Conservation (phyloP, 2,329 filamentous ascomycete genomes). For the Leptoxyphium fumago region DNA sequence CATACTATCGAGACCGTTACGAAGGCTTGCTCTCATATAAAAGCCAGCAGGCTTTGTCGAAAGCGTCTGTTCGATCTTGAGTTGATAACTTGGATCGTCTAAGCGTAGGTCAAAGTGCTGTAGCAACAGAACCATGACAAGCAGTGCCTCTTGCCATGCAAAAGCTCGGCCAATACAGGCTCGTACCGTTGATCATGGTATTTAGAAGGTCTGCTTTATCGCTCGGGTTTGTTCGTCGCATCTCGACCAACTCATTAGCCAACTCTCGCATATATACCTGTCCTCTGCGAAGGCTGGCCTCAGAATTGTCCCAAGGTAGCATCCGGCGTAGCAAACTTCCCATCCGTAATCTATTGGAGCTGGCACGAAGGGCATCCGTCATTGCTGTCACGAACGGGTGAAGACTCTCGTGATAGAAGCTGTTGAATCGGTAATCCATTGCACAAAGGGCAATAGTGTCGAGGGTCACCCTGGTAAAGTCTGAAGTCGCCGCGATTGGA, state of each 20-base stretch:
- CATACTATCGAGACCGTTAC: no score
- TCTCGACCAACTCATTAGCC: no score
- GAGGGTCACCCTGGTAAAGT: slow-evolving; percentile 56
- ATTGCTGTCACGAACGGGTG: slow-evolving; percentile 57
- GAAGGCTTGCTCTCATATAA: slow-evolving; percentile 23
- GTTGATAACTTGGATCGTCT: slow-evolving; percentile 29
- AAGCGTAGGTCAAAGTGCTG: slow-evolving; percentile 30
- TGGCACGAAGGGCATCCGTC: slow-evolving; percentile 43
- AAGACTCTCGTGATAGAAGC: slow-evolving; percentile 50
- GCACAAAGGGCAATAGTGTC: slow-evolving; percentile 53
- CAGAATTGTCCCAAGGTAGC: no score
- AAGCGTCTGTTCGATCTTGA: slow-evolving; percentile 28
- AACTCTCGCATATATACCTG: no score
- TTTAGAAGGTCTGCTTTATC: slow-evolving; percentile 42
- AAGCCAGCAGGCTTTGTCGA: slow-evolving; percentile 31
- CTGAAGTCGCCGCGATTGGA: slow-evolving; percentile 45
- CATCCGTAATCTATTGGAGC: no score
- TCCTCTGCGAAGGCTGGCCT: no score
- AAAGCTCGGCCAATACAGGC: slow-evolving; percentile 41
- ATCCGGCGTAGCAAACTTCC: no score
- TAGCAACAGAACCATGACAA: slow-evolving; percentile 28
- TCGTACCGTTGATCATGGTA: slow-evolving; percentile 41
- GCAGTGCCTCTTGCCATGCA: slow-evolving; percentile 39
- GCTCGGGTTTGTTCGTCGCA: no score
- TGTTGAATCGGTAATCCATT: slow-evolving; percentile 59